A percentile compares a stretch with the other conserved stretches of the same genome.
phyloP scores from a whole-genome alignment of 2,329 filamentous ascomycete species.

The Parastagonospora avenae region DNA sequence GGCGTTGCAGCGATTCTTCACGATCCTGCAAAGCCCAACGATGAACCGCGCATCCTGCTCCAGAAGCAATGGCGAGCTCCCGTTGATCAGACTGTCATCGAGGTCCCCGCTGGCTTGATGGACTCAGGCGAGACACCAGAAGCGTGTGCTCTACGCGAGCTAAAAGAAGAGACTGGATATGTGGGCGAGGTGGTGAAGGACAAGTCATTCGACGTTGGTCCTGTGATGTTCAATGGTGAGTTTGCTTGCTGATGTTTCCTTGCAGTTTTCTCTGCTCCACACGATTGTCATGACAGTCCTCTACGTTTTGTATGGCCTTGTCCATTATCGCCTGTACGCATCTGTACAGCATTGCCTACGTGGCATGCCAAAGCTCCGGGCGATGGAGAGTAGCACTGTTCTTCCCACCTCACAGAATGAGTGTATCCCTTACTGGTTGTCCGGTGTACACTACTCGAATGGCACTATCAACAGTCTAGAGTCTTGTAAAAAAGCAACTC shows the following conservation, averaged over 20 bases:
- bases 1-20: slow-evolving; percentile 72
- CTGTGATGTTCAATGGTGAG: slow-evolving; percentile 52
- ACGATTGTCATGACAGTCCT: background rate
- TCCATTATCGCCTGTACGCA: too few relatives aligned
- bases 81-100: slow-evolving; percentile 64
- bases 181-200: slow-evolving; percentile 53
- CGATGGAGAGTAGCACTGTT: too few relatives aligned
- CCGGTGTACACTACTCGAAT: too few relatives aligned
- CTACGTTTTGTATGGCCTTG: background rate
- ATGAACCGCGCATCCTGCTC: slow-evolving; percentile 43
- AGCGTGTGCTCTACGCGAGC: slow-evolving; percentile 63
- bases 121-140: slow-evolving; percentile 64
- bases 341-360: too few relatives aligned
- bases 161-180: slow-evolving; percentile 69
- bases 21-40: slow-evolving; percentile 35
- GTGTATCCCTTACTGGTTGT: too few relatives aligned
- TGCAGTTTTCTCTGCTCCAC: background rate
- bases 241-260: slow-evolving; percentile 1
- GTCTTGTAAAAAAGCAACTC: too few relatives aligned
- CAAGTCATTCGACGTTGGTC: slow-evolving; percentile 43
- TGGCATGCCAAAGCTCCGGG: too few relatives aligned
- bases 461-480: too few relatives aligned
- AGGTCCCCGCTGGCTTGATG: slow-evolving; percentile 67
- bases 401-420: too few relatives aligned
- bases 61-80: slow-evolving; percentile 65